Conservation (phyloP, 306 rosid genomes). For the Carpinus viminea region DNA sequence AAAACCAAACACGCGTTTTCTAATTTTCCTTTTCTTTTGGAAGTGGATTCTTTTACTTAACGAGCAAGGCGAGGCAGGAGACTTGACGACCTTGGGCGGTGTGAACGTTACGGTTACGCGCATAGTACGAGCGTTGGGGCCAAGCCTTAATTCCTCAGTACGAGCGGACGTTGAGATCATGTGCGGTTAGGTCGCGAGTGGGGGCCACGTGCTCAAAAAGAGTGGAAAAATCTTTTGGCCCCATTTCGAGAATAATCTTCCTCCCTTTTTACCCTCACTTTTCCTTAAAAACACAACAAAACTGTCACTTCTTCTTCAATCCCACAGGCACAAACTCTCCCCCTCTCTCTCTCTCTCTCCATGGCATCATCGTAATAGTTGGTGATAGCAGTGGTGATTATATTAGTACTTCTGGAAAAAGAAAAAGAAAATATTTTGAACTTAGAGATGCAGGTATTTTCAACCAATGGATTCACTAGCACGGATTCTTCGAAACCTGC, state of each 20-base stretch:
- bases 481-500: slow-evolving; percentile 49
- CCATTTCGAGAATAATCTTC: neutral
- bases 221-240: slow-evolving; percentile 10
- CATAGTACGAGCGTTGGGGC: slow-evolving; percentile 44
- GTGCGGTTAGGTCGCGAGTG: slow-evolving; percentile 51
- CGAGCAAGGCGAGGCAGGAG: neutral
- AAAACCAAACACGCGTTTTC: neutral
- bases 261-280: neutral
- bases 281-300: neutral
- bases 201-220: slow-evolving; percentile 44
- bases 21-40: neutral
- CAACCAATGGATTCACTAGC: slow-evolving; percentile 68
- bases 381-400: neutral
- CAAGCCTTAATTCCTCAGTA: slow-evolving; percentile 20
- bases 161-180: slow-evolving; percentile 43
- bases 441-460: slow-evolving; percentile 39
- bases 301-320: slow-evolving; percentile 5
- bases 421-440: neutral
- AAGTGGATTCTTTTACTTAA: neutral
- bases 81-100: slow-evolving; percentile 28
- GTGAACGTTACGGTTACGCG: slow-evolving; percentile 66
- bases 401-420: neutral
- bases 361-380: slow-evolving; percentile 13
- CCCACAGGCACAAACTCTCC: too few species aligned
- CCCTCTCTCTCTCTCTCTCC: neutral